These are phyloP conservation scores for Barnettozyma botsteinii DNA, from an alignment of 805 yeast genomes.

Conservation along the genomic window DNA sequence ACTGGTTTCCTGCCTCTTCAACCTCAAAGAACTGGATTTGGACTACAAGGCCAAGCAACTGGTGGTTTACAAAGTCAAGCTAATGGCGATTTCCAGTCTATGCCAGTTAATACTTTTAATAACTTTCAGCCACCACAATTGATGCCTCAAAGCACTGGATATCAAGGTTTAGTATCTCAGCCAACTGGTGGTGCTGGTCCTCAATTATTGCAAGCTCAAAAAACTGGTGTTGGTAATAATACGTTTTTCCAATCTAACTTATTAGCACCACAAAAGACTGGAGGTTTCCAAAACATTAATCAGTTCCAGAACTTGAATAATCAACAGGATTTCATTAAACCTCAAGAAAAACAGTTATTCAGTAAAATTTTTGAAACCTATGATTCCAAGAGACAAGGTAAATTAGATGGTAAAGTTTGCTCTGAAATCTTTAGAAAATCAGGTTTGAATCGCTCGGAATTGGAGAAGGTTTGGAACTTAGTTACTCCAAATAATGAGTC, in stretches of 20 bases:
- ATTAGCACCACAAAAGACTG: constrained; percentile 26
- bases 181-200: constrained; percentile 27
- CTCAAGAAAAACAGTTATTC: constrained; percentile 80
- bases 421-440: constrained; percentile 85
- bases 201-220: constrained; percentile 52
- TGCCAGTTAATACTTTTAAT: constrained; percentile 26
- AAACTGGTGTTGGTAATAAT: constrained; percentile 50
- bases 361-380: constrained; percentile 85
- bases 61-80: constrained; percentile 5
- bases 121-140: constrained; percentile 42
- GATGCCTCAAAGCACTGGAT: constrained; percentile 33
- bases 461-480: constrained; percentile 88
- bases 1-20: constrained; percentile 28
- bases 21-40: constrained; percentile 28
- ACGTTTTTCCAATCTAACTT: constrained; percentile 32
- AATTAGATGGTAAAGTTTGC: constrained; percentile 73
- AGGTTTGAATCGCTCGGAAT: constrained; percentile 77
- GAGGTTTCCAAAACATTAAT: constrained; percentile 27
- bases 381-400: constrained; percentile 67
- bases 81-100: constrained; percentile 20
- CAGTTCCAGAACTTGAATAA: constrained; percentile 26
- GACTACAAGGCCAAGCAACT: constrained; percentile 5
- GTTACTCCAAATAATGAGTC: constrained; percentile 82
- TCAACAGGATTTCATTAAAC: constrained; percentile 64
- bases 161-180: constrained; percentile 24